phyloP scores from a whole-genome alignment of 495 filamentous ascomycete genomes.

The Hypoxylon intermedium region DNA sequence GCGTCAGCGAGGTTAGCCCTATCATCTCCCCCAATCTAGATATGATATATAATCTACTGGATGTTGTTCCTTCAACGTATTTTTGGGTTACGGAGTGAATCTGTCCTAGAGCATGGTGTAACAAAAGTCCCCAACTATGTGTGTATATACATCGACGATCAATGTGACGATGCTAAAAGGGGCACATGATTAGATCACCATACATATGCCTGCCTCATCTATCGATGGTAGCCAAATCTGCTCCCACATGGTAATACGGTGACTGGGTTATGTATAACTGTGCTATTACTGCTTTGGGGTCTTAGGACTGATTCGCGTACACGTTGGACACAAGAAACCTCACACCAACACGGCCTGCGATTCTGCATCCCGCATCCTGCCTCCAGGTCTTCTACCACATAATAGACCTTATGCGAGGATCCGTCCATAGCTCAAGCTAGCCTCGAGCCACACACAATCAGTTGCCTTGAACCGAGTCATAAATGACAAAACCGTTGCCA shows the following conservation, averaged over 20 bases:
- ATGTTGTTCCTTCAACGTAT: no score
- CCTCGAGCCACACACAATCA: neutral
- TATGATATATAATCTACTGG: neutral
- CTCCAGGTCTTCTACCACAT: neutral
- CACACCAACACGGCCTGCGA: neutral
- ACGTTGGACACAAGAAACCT: neutral
- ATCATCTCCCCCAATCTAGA: neutral
- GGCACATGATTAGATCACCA: no score
- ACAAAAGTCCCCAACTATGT: no score
- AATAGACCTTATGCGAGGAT: neutral
- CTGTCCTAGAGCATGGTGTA: neutral
- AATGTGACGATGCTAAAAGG: no score
- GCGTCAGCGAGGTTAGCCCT: neutral
- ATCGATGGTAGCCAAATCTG: no score
- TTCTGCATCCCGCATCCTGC: neutral
- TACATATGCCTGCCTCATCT: no score
- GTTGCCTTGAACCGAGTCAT: neutral
- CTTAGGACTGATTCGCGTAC: conserved; percentile 9
- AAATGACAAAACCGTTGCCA: conserved; percentile 27
- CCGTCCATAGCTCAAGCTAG: neutral
- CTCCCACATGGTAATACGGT: neutral
- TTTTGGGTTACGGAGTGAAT: no score
- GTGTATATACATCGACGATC: no score
- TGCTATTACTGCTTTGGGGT: conserved; percentile 14
- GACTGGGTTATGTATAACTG: conserved; percentile 12